Evolutionary conservation across 1,139 yeast genomes (phyloP), one percentile per base, ranked within the genome.

Genomic region (Candida glucosophila): DNA sequence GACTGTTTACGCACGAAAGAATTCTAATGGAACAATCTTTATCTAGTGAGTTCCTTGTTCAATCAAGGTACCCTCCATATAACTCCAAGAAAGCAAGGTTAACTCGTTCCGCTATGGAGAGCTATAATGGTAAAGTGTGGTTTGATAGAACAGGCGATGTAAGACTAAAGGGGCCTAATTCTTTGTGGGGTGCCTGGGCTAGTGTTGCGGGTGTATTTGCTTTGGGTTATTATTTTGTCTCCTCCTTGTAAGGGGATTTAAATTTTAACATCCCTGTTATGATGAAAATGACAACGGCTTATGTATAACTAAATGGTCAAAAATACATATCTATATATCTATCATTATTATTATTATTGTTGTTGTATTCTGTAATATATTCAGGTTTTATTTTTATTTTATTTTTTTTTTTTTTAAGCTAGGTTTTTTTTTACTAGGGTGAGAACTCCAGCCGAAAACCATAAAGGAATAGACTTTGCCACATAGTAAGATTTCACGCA

Each of bases 1-100:
- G 72, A 30, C 61, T 79, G 10, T 88, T 88, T 44, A 69, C 88
- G 4, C 95, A 85, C 48, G 73, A 71, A 41, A 70, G 95, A 43
- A 72, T 88, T 0, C 61, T 77, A 3, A 51, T 85, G 40, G 69
- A 65, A 29, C 86, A 80, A 48, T 79, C 81, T 10, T 64, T 66
- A 32, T 75, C 77, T 77, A 65, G 66, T 24, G 95, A 86, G 41
- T 36, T 53, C 12, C 39, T 77, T 18, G 44, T 78, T 27, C 57
- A 63, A 20, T 54, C 68, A 17, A 71, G 95, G 46, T 83, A 83
- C 42, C 81, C 88, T 4, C 95, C 95, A 10, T 69, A 61, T 40
- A 54, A 49, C 5, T 35, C 38, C 3, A 40, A 48, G 25, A 68
- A 73, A 33, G 46, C 47, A 24, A 32, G 29, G 5, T 39, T 59